Evolutionary conservation across 768 basidiomycete genomes (phyloP).

Genomic region (Hydnum rufescens): DNA sequence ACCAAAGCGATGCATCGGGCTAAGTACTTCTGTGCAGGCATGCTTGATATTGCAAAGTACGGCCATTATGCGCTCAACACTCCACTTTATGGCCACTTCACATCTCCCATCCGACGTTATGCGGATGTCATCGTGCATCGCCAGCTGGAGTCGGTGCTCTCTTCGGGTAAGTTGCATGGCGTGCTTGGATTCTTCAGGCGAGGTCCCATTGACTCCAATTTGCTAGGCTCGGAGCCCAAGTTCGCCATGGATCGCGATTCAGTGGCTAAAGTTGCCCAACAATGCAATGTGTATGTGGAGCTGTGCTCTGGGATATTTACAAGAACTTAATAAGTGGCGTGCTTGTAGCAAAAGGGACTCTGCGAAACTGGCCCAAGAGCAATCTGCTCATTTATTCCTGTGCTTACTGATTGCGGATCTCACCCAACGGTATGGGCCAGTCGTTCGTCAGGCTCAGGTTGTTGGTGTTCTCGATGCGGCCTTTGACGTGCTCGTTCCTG

Average conservation of each 20-base stretch:
- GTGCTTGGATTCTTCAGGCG: background rate
- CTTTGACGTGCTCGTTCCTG: slow-evolving; percentile 88
- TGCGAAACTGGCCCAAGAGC: slow-evolving; percentile 81
- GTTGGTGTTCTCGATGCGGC: slow-evolving; percentile 94
- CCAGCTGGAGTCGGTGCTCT: slow-evolving; percentile 78
- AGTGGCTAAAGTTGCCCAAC: slow-evolving; percentile 92
- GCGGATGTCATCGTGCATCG: slow-evolving; percentile 92
- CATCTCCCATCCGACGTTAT: slow-evolving; percentile 81
- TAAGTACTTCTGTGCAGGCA: slow-evolving; percentile 97
- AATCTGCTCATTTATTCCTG: slow-evolving; percentile 87
- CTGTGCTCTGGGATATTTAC: background rate
- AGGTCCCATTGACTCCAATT: background rate
- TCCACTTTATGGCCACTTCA: slow-evolving; percentile 88
- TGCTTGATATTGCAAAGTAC: slow-evolving; percentile 98
- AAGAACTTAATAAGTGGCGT: background rate
- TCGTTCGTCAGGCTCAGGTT: slow-evolving; percentile 86
- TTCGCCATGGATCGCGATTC: slow-evolving; percentile 97
- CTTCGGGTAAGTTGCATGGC: slow-evolving; percentile 28
- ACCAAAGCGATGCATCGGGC: slow-evolving; percentile 88
- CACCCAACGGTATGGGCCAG: slow-evolving; percentile 86
- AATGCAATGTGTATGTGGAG: slow-evolving; percentile 74
- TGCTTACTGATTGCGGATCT: slow-evolving; percentile 89
- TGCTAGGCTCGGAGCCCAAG: slow-evolving; percentile 46
- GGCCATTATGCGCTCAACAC: slow-evolving; percentile 76
- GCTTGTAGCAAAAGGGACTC: slow-evolving; percentile 66